Evolutionary conservation across 2,329 filamentous ascomycete species (phyloP).

Genomic region (Alternaria metachromatica): DNA sequence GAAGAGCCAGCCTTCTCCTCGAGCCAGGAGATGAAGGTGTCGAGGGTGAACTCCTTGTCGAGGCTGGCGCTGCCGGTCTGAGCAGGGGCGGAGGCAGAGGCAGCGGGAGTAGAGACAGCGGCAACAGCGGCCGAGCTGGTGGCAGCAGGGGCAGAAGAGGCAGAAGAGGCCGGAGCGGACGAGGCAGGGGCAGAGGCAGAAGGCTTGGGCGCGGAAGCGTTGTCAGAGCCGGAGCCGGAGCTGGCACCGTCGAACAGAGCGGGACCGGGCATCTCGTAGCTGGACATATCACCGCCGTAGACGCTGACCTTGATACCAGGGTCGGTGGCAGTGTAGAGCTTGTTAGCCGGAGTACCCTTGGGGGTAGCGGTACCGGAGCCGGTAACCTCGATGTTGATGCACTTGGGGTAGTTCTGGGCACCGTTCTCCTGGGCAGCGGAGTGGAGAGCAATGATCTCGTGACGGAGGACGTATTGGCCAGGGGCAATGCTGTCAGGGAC

Average conservation of each 20-base stretch:
- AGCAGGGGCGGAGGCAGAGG: neutral
- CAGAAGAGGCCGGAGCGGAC: constrained; percentile 9
- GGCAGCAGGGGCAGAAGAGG: constrained; percentile 9
- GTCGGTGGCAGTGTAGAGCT: constrained; percentile 64
- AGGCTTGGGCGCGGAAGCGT: constrained; percentile 11
- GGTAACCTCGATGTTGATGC: constrained; percentile 56
- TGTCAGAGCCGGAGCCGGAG: constrained; percentile 15
- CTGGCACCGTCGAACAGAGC: constrained; percentile 38
- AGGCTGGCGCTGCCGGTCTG: constrained; percentile 1
- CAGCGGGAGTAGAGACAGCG: constrained; percentile 1
- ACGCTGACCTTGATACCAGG: constrained; percentile 67
- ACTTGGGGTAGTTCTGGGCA: constrained; percentile 55
- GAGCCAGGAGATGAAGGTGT: constrained; percentile 33
- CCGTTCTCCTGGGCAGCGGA: constrained; percentile 53
- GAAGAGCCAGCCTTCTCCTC: constrained; percentile 26
- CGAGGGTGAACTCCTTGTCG: constrained; percentile 26
- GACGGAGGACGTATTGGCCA: constrained; percentile 66
- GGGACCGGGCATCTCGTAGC: constrained; percentile 62
- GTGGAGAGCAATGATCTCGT: constrained; percentile 69
- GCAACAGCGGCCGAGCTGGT: constrained; percentile 6
- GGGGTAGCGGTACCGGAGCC: constrained; percentile 58
- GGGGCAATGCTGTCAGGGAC: constrained; percentile 60
- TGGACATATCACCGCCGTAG: constrained; percentile 53
- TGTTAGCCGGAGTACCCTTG: constrained; percentile 56
- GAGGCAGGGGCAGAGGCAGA: constrained; percentile 18